Evolutionary conservation across 192 early-diverging fungal species (phyloP), one percentile per base, ranked within the genome.

Genomic region (Obelidium mucronatum): DNA sequence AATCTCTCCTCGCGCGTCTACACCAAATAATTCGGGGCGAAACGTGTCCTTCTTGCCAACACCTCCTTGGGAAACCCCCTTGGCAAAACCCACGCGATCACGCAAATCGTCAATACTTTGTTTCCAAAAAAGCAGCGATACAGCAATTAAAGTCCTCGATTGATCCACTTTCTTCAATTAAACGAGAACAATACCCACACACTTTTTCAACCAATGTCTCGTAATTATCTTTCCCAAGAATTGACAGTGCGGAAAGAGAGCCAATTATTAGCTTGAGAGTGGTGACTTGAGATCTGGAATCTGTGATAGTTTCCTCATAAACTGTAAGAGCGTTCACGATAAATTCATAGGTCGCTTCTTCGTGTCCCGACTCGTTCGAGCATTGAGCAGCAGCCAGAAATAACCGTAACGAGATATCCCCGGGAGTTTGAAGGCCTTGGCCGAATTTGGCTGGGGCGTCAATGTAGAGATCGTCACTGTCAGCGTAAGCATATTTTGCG

Each of bases 281-380:
- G 73, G 93, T 91, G 78, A 92, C 94, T 82, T 98, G 96, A 24
- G 93, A 91, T 67, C 91, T 88, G 64, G 94, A 96, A 65, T 96
- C 96, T 34, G 28, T 1, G 40, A 98, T 94, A 31, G 94, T 90
- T 66, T 99, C 96, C 81, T 99, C 98, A 79, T 97, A 99, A 56
- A 96, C 90, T 0, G 92, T 96, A 67, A 99, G 94, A 22, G 97
- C 96, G 63, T 97, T 92, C 4, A 96, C 95, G 83, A 98, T 90
- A 82, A 98, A 96, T 81, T 99, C 98, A 81, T 98, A 98, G 15
- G 92, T 90, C n/a, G 95, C 87, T 67, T 96, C 96, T 74, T 97
- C 97, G 76, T 95, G 91, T 8, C 93, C 91, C 19, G 88, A 85
- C 79, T 93, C 91, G 71, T 97, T 92, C 15, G 96, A 94, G 33